phyloP scores from a whole-genome alignment of 2,329 filamentous ascomycete genomes.

The Lasiodiplodia sp. region DNA sequence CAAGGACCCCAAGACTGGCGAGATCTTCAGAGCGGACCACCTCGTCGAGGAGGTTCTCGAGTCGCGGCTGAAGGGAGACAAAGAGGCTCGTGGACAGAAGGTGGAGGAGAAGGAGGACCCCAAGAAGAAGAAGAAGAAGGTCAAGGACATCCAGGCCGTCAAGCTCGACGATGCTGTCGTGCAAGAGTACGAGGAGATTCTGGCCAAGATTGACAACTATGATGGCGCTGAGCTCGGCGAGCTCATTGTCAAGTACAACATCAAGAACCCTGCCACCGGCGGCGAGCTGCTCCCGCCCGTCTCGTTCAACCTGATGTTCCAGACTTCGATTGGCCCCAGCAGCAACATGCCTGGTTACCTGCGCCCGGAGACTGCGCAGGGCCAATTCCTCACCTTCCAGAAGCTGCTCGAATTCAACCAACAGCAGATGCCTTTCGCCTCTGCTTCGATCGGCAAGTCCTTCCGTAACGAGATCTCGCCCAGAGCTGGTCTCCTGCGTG shows the following conservation, averaged over 20 bases:
- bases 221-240: slow-evolving; percentile 83
- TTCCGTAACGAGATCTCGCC: slow-evolving; percentile 99
- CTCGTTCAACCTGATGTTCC: slow-evolving; percentile 98
- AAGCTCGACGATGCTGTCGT: slow-evolving; percentile 88
- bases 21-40: slow-evolving; percentile 95
- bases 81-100: slow-evolving; percentile 86
- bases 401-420: slow-evolving; percentile 98
- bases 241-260: slow-evolving; percentile 89
- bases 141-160: slow-evolving; percentile 77
- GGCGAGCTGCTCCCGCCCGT: slow-evolving; percentile 80
- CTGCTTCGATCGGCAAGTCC: slow-evolving; percentile 95
- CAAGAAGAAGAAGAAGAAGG: slow-evolving; percentile 88
- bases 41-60: slow-evolving; percentile 95
- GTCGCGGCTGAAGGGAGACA: slow-evolving; percentile 84
- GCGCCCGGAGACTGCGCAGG: slow-evolving; percentile 94
- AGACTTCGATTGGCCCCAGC: slow-evolving; percentile 91
- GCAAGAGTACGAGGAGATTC: slow-evolving; percentile 86
- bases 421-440: slow-evolving; percentile 94
- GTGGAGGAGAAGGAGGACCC: slow-evolving; percentile 75
- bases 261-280: slow-evolving; percentile 85
- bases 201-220: slow-evolving; percentile 96
- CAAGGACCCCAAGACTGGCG: slow-evolving; percentile 96
- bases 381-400: slow-evolving; percentile 96
- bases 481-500: slow-evolving; percentile 85
- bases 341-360: slow-evolving; percentile 85